A percentile compares a stretch with the other conserved stretches of the same genome.
Conservation (phyloP, 768 basidiomycete species). For the Austroboletus festivus region DNA sequence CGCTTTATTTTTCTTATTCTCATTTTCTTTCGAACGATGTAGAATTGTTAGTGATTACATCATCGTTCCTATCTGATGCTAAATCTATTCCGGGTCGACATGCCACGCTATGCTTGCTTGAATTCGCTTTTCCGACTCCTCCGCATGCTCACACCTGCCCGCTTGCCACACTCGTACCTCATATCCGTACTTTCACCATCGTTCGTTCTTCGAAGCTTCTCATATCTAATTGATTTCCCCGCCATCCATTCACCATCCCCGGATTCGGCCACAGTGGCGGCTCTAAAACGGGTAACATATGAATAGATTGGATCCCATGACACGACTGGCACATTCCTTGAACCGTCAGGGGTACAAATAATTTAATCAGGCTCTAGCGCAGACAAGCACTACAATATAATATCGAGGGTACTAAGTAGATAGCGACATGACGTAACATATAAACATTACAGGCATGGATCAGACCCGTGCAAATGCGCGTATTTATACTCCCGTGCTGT, state of each 20-base stretch:
- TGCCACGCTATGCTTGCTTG: slow-evolving; percentile 2
- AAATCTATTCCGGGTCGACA: slow-evolving; percentile 13
- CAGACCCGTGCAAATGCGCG: slow-evolving; percentile 19
- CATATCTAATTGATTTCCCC: background rate
- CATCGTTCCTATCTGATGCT: slow-evolving; percentile 24
- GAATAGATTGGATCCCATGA: slow-evolving; percentile 1
- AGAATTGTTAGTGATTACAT: slow-evolving; percentile 24
- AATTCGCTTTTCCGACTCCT: too few relatives aligned
- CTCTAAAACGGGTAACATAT: slow-evolving; percentile 14
- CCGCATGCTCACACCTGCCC: background rate
- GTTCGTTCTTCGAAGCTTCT: slow-evolving; percentile 6
- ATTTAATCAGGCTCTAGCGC: background rate
- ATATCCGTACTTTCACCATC: slow-evolving; percentile 14
- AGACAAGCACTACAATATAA: slow-evolving; percentile 4
- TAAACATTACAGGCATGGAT: slow-evolving; percentile 11
- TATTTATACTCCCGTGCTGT: slow-evolving; percentile 20
- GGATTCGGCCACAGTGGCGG: slow-evolving; percentile 10
- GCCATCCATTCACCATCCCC: background rate
- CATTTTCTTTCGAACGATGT: slow-evolving; percentile 2
- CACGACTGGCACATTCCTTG: background rate
- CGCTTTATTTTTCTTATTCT: background rate
- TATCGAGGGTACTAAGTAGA: background rate
- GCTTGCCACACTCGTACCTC: slow-evolving; percentile 6
- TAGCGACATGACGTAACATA: slow-evolving; percentile 20
- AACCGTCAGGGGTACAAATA: background rate